Conservation (phyloP, 2,329 filamentous ascomycete species). For the Penicillium palitans region DNA sequence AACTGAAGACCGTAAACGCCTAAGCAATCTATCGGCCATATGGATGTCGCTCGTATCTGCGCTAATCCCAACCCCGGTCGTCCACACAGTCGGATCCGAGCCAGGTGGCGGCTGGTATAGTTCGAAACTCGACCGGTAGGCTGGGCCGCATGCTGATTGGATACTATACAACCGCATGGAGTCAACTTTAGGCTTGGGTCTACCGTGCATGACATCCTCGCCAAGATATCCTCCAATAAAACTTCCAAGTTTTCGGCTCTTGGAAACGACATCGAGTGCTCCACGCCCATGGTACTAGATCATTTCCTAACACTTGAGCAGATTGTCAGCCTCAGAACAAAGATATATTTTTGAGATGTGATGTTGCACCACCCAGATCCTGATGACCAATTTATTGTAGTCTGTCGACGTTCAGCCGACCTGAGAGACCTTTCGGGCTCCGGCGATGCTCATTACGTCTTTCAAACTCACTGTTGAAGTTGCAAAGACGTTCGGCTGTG, state of each 20-base stretch:
- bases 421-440: constrained; percentile 25
- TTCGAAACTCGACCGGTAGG: constrained; percentile 40
- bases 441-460: constrained; percentile 26
- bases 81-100: not conserved
- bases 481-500: constrained; percentile 48
- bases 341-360: constrained; percentile 43
- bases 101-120: constrained; percentile 38
- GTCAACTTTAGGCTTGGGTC: constrained; percentile 34
- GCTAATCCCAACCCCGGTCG: not conserved
- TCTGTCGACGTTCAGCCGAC: constrained; percentile 33
- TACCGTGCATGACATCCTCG: constrained; percentile 47
- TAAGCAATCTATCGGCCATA: constrained; percentile 21
- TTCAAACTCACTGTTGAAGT: not conserved
- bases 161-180: constrained; percentile 41
- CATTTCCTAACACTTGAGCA: constrained; percentile 44
- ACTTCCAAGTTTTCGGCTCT: constrained; percentile 35
- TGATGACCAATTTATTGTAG: constrained; percentile 29
- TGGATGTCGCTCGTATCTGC: constrained; percentile 25
- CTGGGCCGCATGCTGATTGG: constrained; percentile 48
- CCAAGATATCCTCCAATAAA: constrained; percentile 49
- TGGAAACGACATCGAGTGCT: constrained; percentile 43
- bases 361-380: constrained; percentile 39
- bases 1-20: not conserved
- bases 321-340: constrained; percentile 45
- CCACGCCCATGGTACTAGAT: constrained; percentile 42